These are phyloP conservation scores for Ophiostoma quercus DNA, from an alignment of 2,329 filamentous ascomycete species.

Conservation along the genomic window DNA sequence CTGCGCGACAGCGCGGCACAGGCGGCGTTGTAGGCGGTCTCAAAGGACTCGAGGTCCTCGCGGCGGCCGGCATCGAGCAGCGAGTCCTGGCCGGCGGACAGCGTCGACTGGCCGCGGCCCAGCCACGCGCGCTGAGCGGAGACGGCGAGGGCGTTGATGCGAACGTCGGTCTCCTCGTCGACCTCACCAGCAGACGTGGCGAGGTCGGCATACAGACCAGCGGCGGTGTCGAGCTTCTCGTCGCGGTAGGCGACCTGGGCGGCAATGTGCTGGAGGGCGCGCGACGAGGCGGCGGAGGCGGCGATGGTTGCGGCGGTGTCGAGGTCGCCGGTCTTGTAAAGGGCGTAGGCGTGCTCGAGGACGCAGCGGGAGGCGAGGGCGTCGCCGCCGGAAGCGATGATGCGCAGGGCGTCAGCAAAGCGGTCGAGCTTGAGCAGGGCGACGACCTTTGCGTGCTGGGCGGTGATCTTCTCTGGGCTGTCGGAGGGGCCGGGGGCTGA, in stretches of 20 bases:
- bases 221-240: slow-evolving; percentile 66
- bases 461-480: slow-evolving; percentile 37
- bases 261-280: slow-evolving; percentile 48
- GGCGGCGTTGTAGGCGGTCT: slow-evolving; percentile 75
- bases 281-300: slow-evolving; percentile 27
- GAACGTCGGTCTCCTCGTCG: slow-evolving; percentile 67
- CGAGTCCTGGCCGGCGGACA: slow-evolving; percentile 51
- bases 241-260: slow-evolving; percentile 68
- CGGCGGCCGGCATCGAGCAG: slow-evolving; percentile 46
- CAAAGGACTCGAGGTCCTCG: slow-evolving; percentile 68
- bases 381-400: slow-evolving; percentile 59
- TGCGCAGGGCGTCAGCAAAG: slow-evolving; percentile 68
- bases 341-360: slow-evolving; percentile 73
- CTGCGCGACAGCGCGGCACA: slow-evolving; percentile 67
- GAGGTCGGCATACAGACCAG: slow-evolving; percentile 58
- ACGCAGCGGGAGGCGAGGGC: slow-evolving; percentile 55
- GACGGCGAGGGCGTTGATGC: slow-evolving; percentile 68
- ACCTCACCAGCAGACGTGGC: slow-evolving; percentile 38
- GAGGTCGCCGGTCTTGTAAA: slow-evolving; percentile 72
- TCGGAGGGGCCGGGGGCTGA: slow-evolving; percentile 49
- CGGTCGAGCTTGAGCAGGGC: slow-evolving; percentile 77
- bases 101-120: slow-evolving; percentile 48
- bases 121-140: slow-evolving; percentile 70
- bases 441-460: slow-evolving; percentile 65
- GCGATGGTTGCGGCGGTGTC: slow-evolving; percentile 51